Evolutionary conservation across 345 rosid species (phyloP), one percentile per base, ranked within the genome.

Genomic region (Heritiera fomes): DNA sequence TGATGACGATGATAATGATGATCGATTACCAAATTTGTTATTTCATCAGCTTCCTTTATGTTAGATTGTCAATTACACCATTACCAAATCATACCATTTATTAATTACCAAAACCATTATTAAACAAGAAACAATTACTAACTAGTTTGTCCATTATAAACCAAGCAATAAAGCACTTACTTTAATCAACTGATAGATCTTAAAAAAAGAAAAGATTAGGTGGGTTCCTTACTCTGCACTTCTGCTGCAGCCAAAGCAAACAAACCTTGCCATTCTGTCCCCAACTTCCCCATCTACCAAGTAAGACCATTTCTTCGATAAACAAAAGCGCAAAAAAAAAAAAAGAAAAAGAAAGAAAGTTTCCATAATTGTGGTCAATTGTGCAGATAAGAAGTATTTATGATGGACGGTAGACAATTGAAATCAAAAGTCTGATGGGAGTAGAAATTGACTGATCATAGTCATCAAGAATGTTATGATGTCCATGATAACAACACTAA

Each of bases 331-430:
- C 2, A 38, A 2, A 1, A 65, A 28, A 30, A 30, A 30, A 50
- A 2, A 40, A 0, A 34, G 38, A 34, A 3, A 34, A 3, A 34
- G 38, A 34, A 34, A 34, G 38, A 69, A 50, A 4, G n/a, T 53
- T 70, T 47, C 15, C 11, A 32, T 67, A n/a, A 18, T 66, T 10
- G 12, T 23, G 58, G 20, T 49, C 20, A 49, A n/a, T 17, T 34
- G 8, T 53, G 28, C 23, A 62, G 17, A 28, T 63, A 45, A 58
- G 52, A 59, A 38, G 76, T 77, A 71, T 32, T 55, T 40, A 47
- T 32, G 20, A 77, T 73, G 61, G 40, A 77, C 77, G 80, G 77
- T 47, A 38, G 3, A 8, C 12, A 77, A 77, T 65, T 56, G n/a
- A 13, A 34, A 72, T 72, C 11, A 34, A 34, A 64, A 28, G 32